Conservation (phyloP, 1,284 basidiomycete genomes). For the Prillingera fragicola region DNA sequence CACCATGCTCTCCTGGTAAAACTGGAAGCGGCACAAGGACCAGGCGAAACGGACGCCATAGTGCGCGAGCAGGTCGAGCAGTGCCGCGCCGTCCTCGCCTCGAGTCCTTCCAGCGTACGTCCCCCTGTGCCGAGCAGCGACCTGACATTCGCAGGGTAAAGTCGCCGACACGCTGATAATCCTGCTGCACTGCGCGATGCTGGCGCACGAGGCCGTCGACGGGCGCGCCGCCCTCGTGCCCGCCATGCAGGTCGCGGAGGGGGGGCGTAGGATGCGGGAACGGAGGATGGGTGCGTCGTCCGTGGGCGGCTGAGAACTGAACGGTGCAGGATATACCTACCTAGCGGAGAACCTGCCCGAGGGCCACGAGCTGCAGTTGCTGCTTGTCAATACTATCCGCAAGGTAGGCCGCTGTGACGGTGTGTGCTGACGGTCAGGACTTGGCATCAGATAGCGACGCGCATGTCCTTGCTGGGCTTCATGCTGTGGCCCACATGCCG, state of each 20-base stretch:
- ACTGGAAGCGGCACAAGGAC: conserved; percentile 26
- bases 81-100: conserved; percentile 14
- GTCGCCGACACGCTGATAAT: conserved; percentile 35
- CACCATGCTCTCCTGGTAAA: conserved; percentile 39
- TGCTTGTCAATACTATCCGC: conserved; percentile 46
- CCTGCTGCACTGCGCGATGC: conserved; percentile 30
- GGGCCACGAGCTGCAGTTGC: conserved; percentile 36
- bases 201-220: conserved; percentile 11
- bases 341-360: conserved; percentile 32
- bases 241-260: conserved; percentile 41
- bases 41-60: conserved; percentile 30
- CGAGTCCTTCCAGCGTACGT: conserved; percentile 22
- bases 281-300: conserved; percentile 31
- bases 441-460: conserved; percentile 25
- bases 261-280: conserved; percentile 26
- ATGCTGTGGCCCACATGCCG: conserved; percentile 33
- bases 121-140: neutral
- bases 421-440: conserved; percentile 28
- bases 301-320: neutral
- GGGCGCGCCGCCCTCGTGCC: conserved; percentile 36
- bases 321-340: conserved; percentile 37
- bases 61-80: conserved; percentile 21
- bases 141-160: conserved; percentile 20
- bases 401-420: too few relatives aligned
- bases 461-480: conserved; percentile 34